Base-by-base conservation (phyloP, 1,284 basidiomycete genomes). In the Malassezia caprae region DNA sequence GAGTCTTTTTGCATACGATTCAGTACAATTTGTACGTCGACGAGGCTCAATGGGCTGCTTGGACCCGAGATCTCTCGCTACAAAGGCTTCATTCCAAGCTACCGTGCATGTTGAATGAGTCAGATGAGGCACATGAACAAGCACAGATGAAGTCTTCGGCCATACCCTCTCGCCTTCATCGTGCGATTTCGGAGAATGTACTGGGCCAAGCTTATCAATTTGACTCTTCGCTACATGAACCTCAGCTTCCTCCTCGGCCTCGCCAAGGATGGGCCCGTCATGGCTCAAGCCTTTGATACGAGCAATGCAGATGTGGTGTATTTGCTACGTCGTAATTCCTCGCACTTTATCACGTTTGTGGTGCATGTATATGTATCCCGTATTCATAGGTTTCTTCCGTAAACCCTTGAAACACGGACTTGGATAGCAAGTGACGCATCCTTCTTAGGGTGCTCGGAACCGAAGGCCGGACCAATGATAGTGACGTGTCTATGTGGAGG, bases 1-100 rank as follows among this genome's bases (percentile, higher is more conserved):
- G 77, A 7, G 68, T 70, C 13, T 76, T 79, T 53, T 65, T 78
- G 15, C 59, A 62, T 32, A 63, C 77, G 17, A 67, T 78, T 49
- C 74, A 71, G 53, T 79, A 76, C 53, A 62, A 75, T 15, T 65
- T 78, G 13, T 69, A 73, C 58, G 69, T 78, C 21, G 59, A 64
- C 15, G 61, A 60, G 12, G 52, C 49, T 15, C 65, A 65, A 19
- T 75, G 67, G 64, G 46, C 59, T n/a, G 42, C 45, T 15, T 75
- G 73, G 71, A 66, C 59, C 8, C 53, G 50, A 27, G 63, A 65
- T 42, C 58, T 70, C 13, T 44, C 53, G 15, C 21, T 30, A 10
- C 37, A 35, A 19, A 35, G 50, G 32, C n/a, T n/a, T 35, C 42
- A 37, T 11, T 2, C 34, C 19, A 43, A 42, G 48, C 37, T 19